Percentiles rank a stretch among this genome's conserved stretches.
phyloP scores from a whole-genome alignment of 2,329 filamentous ascomycete species.

The Zymoseptoria tritici region DNA sequence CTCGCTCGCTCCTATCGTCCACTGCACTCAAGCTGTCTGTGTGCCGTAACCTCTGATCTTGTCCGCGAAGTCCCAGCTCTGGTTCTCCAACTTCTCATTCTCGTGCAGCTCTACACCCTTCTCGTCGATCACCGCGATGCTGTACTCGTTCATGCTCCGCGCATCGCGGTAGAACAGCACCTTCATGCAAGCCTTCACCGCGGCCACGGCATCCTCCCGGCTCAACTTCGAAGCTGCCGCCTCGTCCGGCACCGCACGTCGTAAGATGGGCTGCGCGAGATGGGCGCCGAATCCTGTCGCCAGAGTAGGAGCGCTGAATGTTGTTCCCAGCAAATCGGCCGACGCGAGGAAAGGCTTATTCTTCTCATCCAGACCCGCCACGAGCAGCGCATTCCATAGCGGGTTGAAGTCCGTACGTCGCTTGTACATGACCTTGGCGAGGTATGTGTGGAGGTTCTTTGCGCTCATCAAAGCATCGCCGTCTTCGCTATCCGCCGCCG shows the following conservation, averaged over 20 bases:
- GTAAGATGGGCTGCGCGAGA: constrained; percentile 86
- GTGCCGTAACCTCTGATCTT: constrained; percentile 91
- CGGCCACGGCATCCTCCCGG: constrained; percentile 69
- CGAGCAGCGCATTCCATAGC: constrained; percentile 91
- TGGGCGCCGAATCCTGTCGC: constrained; percentile 92
- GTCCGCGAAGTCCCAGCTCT: constrained; percentile 98
- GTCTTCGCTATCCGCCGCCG: constrained; percentile 67
- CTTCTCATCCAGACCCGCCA: constrained; percentile 76
- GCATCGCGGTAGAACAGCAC: constrained; percentile 96
- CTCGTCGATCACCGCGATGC: constrained; percentile 79
- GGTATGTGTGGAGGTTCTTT: constrained; percentile 92
- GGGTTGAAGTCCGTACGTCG: constrained; percentile 94
- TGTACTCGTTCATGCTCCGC: constrained; percentile 83
- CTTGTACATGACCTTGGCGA: constrained; percentile 91
- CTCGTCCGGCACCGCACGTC: constrained; percentile 77
- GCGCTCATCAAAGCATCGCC: constrained; percentile 58
- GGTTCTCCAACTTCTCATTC: constrained; percentile 79
- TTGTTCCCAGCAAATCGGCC: constrained; percentile 87
- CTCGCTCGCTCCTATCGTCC: background rate
- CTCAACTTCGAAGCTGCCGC: constrained; percentile 62
- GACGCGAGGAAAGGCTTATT: constrained; percentile 81
- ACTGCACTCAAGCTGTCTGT: constrained; percentile 43
- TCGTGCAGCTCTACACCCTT: constrained; percentile 74
- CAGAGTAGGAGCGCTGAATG: constrained; percentile 78
- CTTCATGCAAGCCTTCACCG: constrained; percentile 94